phyloP scores from a whole-genome alignment of 345 rosid species.

The Theobroma cacao region DNA sequence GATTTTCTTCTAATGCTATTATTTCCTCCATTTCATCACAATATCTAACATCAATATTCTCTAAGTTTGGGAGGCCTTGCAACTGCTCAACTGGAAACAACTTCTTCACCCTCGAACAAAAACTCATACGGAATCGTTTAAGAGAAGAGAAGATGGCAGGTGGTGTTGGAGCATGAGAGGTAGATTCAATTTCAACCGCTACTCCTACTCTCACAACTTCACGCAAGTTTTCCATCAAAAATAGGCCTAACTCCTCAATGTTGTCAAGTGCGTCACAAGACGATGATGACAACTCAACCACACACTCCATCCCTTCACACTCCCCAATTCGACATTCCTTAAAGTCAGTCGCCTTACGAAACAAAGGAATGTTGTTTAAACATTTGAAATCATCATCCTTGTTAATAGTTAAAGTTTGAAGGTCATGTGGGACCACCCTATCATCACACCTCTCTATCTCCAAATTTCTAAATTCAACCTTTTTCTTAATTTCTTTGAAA shows the following conservation, averaged over 20 bases:
- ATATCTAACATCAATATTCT: rapidly evolving
- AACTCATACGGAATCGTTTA: background rate
- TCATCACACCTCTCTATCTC: too few relatives aligned
- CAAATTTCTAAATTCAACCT: too few relatives aligned
- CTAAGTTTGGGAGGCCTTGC: background rate
- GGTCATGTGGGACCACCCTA: too few relatives aligned
- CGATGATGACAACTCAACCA: background rate
- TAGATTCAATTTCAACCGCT: background rate
- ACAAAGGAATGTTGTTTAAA: background rate
- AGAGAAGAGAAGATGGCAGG: background rate
- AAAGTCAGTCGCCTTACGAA: background rate
- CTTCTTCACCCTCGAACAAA: background rate
- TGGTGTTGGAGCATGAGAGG: background rate
- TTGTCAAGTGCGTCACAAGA: background rate
- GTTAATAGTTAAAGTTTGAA: background rate
- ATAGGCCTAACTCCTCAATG: background rate
- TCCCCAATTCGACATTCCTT: background rate
- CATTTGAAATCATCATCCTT: background rate
- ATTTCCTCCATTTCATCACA: background rate
- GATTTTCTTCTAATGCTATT: background rate
- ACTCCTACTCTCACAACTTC: background rate
- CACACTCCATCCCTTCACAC: background rate
- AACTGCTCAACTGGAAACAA: background rate
- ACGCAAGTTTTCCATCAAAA: background rate
- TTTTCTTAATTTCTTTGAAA: too few relatives aligned